Conservation (phyloP, 345 rosid species). For the Pistacia atlantica region DNA sequence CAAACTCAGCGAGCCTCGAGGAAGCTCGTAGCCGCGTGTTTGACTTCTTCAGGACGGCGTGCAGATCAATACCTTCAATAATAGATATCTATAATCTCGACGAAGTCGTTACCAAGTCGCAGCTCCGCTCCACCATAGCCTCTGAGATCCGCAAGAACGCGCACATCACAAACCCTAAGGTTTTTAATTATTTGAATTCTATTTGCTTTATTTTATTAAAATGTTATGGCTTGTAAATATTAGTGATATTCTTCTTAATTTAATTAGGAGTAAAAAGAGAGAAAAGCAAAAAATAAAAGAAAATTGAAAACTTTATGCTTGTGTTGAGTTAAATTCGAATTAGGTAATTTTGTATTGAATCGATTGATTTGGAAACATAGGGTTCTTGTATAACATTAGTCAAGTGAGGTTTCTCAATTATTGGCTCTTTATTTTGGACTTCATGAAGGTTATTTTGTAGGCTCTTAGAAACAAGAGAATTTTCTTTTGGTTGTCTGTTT, state of each 20-base stretch:
- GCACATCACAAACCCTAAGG: slow-evolving; percentile 83
- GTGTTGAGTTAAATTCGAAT: no score
- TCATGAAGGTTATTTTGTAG: no score
- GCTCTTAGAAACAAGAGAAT: no score
- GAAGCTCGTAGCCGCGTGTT: slow-evolving; percentile 79
- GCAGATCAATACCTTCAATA: slow-evolving; percentile 75
- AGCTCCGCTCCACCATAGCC: slow-evolving; percentile 85
- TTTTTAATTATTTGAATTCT: slow-evolving; percentile 9
- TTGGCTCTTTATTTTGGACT: background rate
- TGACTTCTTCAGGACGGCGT: slow-evolving; percentile 79
- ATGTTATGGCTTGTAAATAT: no score
- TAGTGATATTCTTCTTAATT: no score
- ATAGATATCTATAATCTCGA: slow-evolving; percentile 92
- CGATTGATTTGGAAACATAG: background rate
- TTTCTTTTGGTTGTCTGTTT: no score
- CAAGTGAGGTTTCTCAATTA: background rate
- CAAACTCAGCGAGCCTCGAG: slow-evolving; percentile 80
- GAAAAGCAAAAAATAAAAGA: no score
- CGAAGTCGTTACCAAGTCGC: slow-evolving; percentile 71
- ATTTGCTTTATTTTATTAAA: no score
- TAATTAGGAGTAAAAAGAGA: no score
- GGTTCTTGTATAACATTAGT: background rate
- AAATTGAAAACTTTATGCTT: no score
- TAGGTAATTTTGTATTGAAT: no score
- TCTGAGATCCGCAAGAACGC: slow-evolving; percentile 84